These are phyloP conservation scores for Schrenkiella parvula DNA, from an alignment of 345 rosid species.

Conservation along the genomic window DNA sequence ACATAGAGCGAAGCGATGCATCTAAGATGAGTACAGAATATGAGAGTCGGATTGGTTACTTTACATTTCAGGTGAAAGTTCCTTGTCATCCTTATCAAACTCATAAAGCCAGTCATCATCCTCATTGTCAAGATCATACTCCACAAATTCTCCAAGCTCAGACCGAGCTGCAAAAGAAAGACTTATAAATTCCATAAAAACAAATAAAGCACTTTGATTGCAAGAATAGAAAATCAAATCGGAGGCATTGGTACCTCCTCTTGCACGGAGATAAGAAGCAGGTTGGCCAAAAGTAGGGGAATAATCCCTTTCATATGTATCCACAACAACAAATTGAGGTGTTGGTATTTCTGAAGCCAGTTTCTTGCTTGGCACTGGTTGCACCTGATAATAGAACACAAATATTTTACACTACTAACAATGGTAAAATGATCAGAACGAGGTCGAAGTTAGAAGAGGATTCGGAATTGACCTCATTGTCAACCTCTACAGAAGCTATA, in stretches of 20 bases:
- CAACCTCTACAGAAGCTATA: conserved; percentile 46
- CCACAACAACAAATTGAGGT: conserved; percentile 83
- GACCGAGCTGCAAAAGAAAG: conserved; percentile 68
- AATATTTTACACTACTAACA: not conserved
- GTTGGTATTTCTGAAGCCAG: conserved; percentile 82
- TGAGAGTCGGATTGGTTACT: not conserved
- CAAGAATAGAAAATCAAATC: not conserved
- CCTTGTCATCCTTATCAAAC: conserved; percentile 53
- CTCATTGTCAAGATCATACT: conserved; percentile 96
- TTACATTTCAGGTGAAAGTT: conserved; percentile 70
- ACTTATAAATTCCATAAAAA: not conserved
- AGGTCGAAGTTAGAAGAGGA: not conserved
- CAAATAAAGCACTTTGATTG: not conserved
- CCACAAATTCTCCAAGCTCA: conserved; percentile 96
- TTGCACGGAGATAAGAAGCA: conserved; percentile 81
- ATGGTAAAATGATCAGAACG: not conserved
- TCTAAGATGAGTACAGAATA: not conserved
- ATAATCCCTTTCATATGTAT: conserved; percentile 90
- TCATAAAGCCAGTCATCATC: conserved; percentile 95
- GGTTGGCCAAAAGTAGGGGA: conserved; percentile 73
- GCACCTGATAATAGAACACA: conserved; percentile 34
- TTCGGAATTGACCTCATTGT: conserved; percentile 42
- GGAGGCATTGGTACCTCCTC: conserved; percentile 68
- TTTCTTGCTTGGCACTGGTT: conserved; percentile 61
- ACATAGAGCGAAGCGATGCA: not conserved